phyloP scores from a whole-genome alignment of 1,284 basidiomycete genomes.

The Erythrobasidium hasegawianum region DNA sequence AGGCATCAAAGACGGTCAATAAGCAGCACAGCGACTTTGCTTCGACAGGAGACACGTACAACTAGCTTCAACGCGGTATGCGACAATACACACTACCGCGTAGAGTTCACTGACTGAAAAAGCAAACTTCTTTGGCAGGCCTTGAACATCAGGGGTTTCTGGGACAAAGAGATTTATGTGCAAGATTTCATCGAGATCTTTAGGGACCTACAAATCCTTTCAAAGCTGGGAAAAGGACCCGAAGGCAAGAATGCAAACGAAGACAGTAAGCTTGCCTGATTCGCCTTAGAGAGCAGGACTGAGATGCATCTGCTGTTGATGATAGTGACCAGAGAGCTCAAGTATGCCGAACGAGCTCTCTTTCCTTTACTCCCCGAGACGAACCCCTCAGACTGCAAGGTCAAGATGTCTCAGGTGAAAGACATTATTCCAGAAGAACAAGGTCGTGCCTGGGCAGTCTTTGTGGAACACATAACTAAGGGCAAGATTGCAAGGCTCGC shows the following conservation, averaged over 20 bases:
- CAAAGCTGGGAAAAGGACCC: background rate
- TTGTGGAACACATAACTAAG: constrained; percentile 29
- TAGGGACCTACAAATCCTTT: background rate
- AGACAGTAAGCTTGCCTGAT: background rate
- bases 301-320: no score
- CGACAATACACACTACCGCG: no score
- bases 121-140: no score
- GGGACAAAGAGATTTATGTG: background rate
- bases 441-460: constrained; percentile 36
- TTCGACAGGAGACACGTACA: no score
- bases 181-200: background rate
- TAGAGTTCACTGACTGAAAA: no score
- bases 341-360: constrained; percentile 21
- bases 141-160: background rate
- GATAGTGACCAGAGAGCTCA: constrained; percentile 13
- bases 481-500: constrained; percentile 17
- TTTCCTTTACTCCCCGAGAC: constrained; percentile 12
- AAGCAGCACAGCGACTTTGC: no score
- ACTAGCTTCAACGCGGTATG: no score
- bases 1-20: no score
- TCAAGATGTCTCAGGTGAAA: constrained; percentile 6
- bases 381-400: background rate
- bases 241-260: background rate
- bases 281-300: no score
- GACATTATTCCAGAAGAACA: constrained; percentile 9